These are phyloP conservation scores for Strobilomyces echinocephalus DNA, from an alignment of 768 basidiomycete genomes.

Conservation along the genomic window DNA sequence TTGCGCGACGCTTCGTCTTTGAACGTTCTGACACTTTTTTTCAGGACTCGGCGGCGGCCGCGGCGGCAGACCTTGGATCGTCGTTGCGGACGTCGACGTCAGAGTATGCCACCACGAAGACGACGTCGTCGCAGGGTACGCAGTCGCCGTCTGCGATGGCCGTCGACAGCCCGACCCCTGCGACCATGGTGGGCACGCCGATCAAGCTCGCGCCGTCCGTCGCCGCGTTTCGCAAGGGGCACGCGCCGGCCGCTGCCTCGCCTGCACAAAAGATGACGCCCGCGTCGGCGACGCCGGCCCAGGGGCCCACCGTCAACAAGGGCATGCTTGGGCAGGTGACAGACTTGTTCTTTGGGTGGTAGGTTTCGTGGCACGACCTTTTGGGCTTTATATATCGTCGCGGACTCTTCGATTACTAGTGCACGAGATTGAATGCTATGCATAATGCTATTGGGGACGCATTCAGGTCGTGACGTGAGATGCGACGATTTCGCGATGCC, in stretches of 20 bases:
- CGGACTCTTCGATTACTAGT: background rate
- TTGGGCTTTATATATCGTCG: background rate
- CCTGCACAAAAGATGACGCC: slow-evolving; percentile 22
- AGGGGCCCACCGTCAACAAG: slow-evolving; percentile 42
- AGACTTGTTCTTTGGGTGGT: slow-evolving; percentile 83
- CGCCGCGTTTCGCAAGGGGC: slow-evolving; percentile 62
- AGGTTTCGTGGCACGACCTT: slow-evolving; percentile 19
- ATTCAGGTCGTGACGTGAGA: too few relatives aligned
- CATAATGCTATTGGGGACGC: too few relatives aligned
- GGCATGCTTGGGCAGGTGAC: slow-evolving; percentile 69
- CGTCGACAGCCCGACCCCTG: slow-evolving; percentile 39
- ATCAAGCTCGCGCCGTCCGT: slow-evolving; percentile 68
- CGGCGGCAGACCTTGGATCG: slow-evolving; percentile 43
- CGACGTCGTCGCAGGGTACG: slow-evolving; percentile 9
- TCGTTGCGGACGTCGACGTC: slow-evolving; percentile 18
- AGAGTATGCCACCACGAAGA: slow-evolving; percentile 15
- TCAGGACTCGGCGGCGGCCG: slow-evolving; percentile 59
- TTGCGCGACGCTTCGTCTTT: slow-evolving; percentile 13
- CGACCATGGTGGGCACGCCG: slow-evolving; percentile 59
- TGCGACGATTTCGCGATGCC: too few relatives aligned
- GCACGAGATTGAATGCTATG: too few relatives aligned
- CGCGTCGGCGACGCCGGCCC: slow-evolving; percentile 7
- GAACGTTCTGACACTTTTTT: background rate
- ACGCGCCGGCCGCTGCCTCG: slow-evolving; percentile 18
- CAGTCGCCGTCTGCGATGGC: slow-evolving; percentile 42